A percentile compares a stretch with the other conserved stretches of the same genome.
Conservation (phyloP, 768 basidiomycete species). For the Tulasnella sp. region DNA sequence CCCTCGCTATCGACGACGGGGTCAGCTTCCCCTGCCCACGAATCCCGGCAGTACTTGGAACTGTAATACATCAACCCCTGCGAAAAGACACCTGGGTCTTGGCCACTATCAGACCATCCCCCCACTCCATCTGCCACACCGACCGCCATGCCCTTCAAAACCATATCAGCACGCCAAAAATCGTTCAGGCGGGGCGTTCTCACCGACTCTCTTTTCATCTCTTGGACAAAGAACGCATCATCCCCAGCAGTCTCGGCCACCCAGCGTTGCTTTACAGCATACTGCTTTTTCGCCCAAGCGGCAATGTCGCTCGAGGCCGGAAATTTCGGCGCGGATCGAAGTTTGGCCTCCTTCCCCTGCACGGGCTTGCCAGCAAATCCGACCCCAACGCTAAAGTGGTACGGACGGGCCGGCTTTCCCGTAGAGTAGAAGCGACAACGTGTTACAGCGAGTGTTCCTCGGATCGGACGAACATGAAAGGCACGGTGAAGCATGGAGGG, state of each 20-base stretch:
- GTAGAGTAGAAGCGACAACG: too few relatives aligned
- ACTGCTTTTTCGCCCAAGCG: slow-evolving; percentile 29
- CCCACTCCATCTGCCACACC: slow-evolving; percentile 19
- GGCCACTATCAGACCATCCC: slow-evolving; percentile 13
- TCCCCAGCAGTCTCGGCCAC: slow-evolving; percentile 38
- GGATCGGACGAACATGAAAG: too few relatives aligned
- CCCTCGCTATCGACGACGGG: slow-evolving; percentile 26
- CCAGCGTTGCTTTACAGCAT: slow-evolving; percentile 11
- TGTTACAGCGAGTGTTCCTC: too few relatives aligned
- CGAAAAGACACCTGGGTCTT: slow-evolving; percentile 17
- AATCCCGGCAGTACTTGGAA: background rate
- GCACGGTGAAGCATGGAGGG: too few relatives aligned
- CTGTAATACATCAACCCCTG: slow-evolving; percentile 18
- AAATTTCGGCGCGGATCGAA: slow-evolving; percentile 50
- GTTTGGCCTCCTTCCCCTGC: slow-evolving; percentile 9
- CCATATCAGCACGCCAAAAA: too few relatives aligned
- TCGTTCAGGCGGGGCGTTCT: too few relatives aligned
- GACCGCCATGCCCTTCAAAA: slow-evolving; percentile 15
- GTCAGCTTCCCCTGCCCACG: slow-evolving; percentile 22
- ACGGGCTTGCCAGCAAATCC: slow-evolving; percentile 69
- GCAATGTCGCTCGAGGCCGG: slow-evolving; percentile 44
- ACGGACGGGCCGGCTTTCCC: too few relatives aligned
- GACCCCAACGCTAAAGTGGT: slow-evolving; percentile 66
- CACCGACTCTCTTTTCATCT: slow-evolving; percentile 77
- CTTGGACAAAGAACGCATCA: slow-evolving; percentile 55